Base-by-base conservation (phyloP, 139 green algal genomes). In the Edaphochlamys debaryana region DNA sequence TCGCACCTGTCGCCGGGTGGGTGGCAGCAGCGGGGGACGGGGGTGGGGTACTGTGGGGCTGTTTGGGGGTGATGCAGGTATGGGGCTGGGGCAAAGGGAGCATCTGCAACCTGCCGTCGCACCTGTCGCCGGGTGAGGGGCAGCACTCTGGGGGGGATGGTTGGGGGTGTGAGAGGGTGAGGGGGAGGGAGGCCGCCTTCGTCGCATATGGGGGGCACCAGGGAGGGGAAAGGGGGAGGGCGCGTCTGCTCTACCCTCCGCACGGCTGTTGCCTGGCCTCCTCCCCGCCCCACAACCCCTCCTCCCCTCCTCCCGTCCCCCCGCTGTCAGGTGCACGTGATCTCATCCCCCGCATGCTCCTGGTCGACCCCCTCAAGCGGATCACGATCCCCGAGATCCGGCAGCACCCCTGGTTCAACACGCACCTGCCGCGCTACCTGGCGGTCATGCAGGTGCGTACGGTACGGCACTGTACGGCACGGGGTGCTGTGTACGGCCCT, bases 341-440 rank as follows among this genome's bases (percentile, higher is more conserved):
- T 84, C 93, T 99, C 27, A 99, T 99, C 79, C 95, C 96, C 2
- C 94, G 96, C 74, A 99, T 99, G 98, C 92, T 99, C 40, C 89
- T 99, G 56, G 97, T 99, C 8, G 96, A 99, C 87, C 98, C 97
- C 1, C 92, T 99, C 36, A 99, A 99, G 88, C 95, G 97, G 81
- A 98, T 99, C 90, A 99, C 97, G 50, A 98, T 99, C 40, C 94
- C 97, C 2, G 97, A 99, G 88, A 98, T 99, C 70, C 87, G 96
- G 85, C 89, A 89, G 82, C 97, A 99, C 88, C 94, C 95, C 42
- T 99, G 97, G 97, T 99, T 99, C 88, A 93, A 89, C 8, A 83
- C 94, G 70, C 95, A 98, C 90, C 94, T 99, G 58, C 97, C 97
- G 5, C 87, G 97, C 5, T 99, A 99, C 89, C 92, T 99, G 77